These are phyloP conservation scores for Hemisphaericaspora subhashii DNA, from an alignment of 1,139 yeast species.

Conservation along the genomic window DNA sequence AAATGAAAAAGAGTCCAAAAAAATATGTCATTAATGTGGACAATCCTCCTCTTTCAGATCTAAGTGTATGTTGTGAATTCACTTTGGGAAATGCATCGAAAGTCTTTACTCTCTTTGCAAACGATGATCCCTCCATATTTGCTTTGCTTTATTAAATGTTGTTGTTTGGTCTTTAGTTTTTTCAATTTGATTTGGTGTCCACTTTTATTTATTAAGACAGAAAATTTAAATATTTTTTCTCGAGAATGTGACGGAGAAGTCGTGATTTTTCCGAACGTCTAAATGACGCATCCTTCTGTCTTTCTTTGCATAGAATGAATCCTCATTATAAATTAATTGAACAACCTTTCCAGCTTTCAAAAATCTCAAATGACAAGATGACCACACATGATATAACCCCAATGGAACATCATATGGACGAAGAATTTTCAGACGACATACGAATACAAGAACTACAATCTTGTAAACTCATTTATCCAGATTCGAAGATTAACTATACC, in stretches of 20 bases:
- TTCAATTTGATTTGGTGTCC: slow-evolving; percentile 4
- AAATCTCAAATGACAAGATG: too few relatives aligned
- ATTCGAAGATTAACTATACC: slow-evolving; percentile 22
- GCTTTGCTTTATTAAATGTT: neutral
- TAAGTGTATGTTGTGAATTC: slow-evolving; percentile 69
- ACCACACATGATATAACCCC: neutral
- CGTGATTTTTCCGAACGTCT: too few relatives aligned
- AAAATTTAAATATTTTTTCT: too few relatives aligned
- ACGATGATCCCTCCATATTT: slow-evolving; percentile 31
- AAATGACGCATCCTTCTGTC: too few relatives aligned
- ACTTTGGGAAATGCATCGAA: slow-evolving; percentile 94
- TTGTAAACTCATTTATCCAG: slow-evolving; percentile 52
- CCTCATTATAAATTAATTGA: too few relatives aligned
- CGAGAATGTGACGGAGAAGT: too few relatives aligned
- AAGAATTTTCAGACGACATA: slow-evolving; percentile 23
- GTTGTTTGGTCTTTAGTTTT: slow-evolving; percentile 1
- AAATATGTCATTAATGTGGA: slow-evolving; percentile 67
- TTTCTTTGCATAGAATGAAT: too few relatives aligned
- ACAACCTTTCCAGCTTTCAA: too few relatives aligned
- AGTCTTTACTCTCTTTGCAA: slow-evolving; percentile 49
- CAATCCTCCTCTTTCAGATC: slow-evolving; percentile 75
- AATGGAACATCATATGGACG: slow-evolving; percentile 2
- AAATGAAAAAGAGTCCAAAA: slow-evolving; percentile 64
- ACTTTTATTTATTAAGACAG: slow-evolving; percentile 4
- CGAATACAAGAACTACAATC: slow-evolving; percentile 47